phyloP scores from a whole-genome alignment of 2,329 filamentous ascomycete genomes.

The Fusarium transvaalense region DNA sequence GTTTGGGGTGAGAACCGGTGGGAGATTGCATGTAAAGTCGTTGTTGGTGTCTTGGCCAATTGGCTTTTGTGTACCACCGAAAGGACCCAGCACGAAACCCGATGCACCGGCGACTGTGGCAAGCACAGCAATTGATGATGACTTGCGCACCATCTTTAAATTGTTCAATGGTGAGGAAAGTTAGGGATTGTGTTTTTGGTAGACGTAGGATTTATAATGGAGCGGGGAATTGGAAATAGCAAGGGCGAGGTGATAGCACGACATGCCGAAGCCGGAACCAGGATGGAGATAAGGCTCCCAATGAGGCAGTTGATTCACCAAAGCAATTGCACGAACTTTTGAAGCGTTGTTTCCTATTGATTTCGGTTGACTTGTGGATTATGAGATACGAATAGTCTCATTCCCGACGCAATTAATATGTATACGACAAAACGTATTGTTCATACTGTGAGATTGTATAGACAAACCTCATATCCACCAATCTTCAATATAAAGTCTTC shows the following conservation, averaged over 20 bases:
- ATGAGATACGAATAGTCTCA: background rate
- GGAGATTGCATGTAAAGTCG: constrained; percentile 52
- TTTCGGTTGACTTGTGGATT: background rate
- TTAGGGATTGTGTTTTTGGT: background rate
- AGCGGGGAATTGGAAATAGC: constrained; percentile 23
- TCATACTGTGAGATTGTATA: background rate
- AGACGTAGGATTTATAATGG: constrained; percentile 3
- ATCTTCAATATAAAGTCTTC: background rate
- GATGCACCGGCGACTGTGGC: constrained; percentile 30
- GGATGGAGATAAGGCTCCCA: constrained; percentile 20
- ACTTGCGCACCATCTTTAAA: constrained; percentile 36
- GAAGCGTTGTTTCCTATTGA: background rate
- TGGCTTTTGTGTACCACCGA: constrained; percentile 36
- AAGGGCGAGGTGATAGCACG: constrained; percentile 18
- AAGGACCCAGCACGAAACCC: constrained; percentile 25
- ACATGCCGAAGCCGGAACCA: constrained; percentile 34
- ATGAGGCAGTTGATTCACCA: constrained; percentile 24
- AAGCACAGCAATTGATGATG: constrained; percentile 32
- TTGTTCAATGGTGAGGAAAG: background rate
- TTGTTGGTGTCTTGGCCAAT: constrained; percentile 23
- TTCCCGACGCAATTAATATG: background rate
- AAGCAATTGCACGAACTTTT: constrained; percentile 17
- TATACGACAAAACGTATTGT: background rate
- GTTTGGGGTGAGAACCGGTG: constrained; percentile 51
- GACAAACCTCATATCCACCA: background rate